phyloP scores from a whole-genome alignment of 1,139 yeast species.

The Candida sp. region DNA sequence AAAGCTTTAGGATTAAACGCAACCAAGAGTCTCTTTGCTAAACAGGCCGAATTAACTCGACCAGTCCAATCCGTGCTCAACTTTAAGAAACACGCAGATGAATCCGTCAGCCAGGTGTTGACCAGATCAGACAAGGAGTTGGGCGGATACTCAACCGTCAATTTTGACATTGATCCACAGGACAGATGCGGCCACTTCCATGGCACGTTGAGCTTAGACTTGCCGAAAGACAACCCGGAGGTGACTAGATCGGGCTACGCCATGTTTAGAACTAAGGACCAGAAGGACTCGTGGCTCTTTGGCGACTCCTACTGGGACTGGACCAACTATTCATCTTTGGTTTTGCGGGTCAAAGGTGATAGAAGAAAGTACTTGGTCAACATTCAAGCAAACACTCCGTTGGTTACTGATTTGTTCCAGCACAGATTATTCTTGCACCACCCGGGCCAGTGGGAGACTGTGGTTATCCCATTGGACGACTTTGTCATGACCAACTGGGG shows the following conservation, averaged over 20 bases:
- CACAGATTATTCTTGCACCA: conserved; percentile 75
- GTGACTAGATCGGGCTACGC: conserved; percentile 82
- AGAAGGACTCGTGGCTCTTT: conserved; percentile 51
- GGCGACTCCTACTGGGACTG: conserved; percentile 65
- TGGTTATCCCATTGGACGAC: conserved; percentile 74
- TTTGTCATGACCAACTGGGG: conserved; percentile 89
- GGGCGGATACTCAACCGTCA: conserved; percentile 78
- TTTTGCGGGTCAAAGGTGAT: conserved; percentile 76
- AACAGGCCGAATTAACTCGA: conserved; percentile 31
- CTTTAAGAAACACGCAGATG: conserved; percentile 51
- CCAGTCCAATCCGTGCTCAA: conserved; percentile 53
- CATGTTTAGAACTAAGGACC: conserved; percentile 81
- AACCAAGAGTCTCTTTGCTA: conserved; percentile 40
- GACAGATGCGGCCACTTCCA: conserved; percentile 60
- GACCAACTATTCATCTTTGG: conserved; percentile 61
- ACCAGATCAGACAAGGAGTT: conserved; percentile 74
- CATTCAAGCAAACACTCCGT: conserved; percentile 80
- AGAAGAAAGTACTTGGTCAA: conserved; percentile 78
- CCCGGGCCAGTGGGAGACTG: conserved; percentile 88
- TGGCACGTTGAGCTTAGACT: conserved; percentile 75
- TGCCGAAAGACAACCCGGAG: conserved; percentile 73
- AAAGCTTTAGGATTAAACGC: conserved; percentile 48
- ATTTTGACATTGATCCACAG: conserved; percentile 46
- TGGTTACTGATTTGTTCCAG: conserved; percentile 81
- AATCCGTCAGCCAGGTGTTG: conserved; percentile 48